phyloP scores from a whole-genome alignment of 2,329 filamentous ascomycete species.

The Penicillium corylophilum region DNA sequence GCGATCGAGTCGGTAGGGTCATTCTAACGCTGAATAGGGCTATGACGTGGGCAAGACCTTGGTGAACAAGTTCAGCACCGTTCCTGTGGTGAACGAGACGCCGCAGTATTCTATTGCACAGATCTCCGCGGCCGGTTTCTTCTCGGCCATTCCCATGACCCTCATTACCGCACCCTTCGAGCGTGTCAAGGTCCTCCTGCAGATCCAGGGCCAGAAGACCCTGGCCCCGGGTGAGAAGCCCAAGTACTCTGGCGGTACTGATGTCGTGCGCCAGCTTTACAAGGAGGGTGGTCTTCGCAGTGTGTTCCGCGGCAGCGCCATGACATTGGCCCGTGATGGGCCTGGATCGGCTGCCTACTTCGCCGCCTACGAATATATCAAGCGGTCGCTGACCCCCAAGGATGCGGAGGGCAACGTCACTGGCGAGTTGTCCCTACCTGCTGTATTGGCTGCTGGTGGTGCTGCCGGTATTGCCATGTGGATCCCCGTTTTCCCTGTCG shows the following conservation, averaged over 20 bases:
- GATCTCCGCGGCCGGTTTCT: constrained; percentile 89
- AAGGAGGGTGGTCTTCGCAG: constrained; percentile 83
- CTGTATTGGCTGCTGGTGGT: constrained; percentile 82
- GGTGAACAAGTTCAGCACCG: constrained; percentile 66
- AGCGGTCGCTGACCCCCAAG: constrained; percentile 79
- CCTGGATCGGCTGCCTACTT: constrained; percentile 95
- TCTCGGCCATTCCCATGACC: constrained; percentile 97
- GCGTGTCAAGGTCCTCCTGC: constrained; percentile 96
- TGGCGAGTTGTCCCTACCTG: constrained; percentile 76
- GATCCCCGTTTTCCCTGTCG: constrained; percentile 97
- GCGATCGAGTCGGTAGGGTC: neutral
- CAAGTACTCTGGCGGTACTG: constrained; percentile 79
- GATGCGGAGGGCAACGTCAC: constrained; percentile 71
- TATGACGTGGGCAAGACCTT: constrained; percentile 94
- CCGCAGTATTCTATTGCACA: constrained; percentile 77
- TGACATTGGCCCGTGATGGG: constrained; percentile 90
- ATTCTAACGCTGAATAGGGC: constrained; percentile 62
- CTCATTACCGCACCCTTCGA: constrained; percentile 98
- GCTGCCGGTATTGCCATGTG: constrained; percentile 97
- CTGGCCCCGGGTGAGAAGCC: constrained; percentile 88
- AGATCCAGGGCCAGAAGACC: constrained; percentile 89
- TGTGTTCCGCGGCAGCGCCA: constrained; percentile 86
- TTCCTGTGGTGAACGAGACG: constrained; percentile 59
- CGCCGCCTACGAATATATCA: constrained; percentile 94
- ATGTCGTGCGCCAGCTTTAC: constrained; percentile 93